phyloP scores from a whole-genome alignment of 148 eudicot genomes.

The Vaccinium macrocarpon region DNA sequence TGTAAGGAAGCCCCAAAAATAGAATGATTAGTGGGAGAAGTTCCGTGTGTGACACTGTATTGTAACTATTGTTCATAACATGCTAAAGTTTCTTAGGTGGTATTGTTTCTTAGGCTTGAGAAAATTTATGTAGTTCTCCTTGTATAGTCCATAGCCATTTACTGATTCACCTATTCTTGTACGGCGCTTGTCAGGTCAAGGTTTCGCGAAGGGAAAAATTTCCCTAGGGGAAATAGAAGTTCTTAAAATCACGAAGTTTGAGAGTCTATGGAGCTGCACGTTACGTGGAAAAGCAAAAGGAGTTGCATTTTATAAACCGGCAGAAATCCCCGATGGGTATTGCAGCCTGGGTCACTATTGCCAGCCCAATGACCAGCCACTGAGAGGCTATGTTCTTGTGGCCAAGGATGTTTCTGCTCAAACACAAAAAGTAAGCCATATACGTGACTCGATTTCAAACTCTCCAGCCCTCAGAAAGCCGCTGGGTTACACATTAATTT shows the following conservation, averaged over 20 bases:
- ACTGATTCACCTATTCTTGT: neutral
- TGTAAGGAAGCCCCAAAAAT: neutral
- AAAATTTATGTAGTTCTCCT: neutral
- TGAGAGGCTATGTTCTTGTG: conserved; percentile 72
- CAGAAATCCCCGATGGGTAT: conserved; percentile 63
- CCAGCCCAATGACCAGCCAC: conserved; percentile 51
- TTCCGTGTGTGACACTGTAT: neutral
- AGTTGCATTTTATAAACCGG: conserved; percentile 66
- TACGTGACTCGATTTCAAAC: neutral
- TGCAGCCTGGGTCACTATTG: conserved; percentile 78
- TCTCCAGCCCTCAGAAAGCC: conserved; percentile 68
- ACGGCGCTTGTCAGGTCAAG: conserved; percentile 49
- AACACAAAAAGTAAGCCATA: neutral
- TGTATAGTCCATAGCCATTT: neutral
- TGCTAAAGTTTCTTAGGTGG: too few relatives aligned
- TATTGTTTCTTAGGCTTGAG: neutral
- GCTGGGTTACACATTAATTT: conserved; percentile 53
- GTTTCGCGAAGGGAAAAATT: conserved; percentile 72
- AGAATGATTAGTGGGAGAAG: neutral
- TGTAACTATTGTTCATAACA: neutral
- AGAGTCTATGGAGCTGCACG: conserved; percentile 52
- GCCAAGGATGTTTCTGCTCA: conserved; percentile 41
- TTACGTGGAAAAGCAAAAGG: conserved; percentile 49
- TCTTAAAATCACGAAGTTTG: conserved; percentile 50
- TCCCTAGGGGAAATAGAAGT: conserved; percentile 79